A percentile compares a stretch with the other conserved stretches of the same genome.
phyloP scores from a whole-genome alignment of 805 yeast genomes.

The Lipomyces starkeyi region DNA sequence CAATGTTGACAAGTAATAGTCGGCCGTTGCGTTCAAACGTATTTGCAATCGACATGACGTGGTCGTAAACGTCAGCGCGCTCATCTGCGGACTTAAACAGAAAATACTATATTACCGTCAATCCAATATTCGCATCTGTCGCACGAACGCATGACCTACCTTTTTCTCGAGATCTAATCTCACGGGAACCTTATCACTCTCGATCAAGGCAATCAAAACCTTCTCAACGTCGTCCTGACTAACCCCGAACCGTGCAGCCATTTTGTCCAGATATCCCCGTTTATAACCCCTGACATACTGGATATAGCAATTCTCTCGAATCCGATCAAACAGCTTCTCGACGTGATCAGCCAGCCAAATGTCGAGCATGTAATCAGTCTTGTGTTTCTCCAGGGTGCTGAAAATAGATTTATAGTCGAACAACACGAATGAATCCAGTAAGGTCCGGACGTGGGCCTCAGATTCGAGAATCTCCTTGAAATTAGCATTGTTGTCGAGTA shows the following conservation, averaged over 20 bases:
- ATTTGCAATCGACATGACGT: conserved; percentile 20
- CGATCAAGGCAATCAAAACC: conserved; percentile 22
- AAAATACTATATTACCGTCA: conserved; percentile 11
- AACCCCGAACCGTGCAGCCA: conserved; percentile 35
- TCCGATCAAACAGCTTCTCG: conserved; percentile 17
- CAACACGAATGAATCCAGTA: conserved; percentile 32
- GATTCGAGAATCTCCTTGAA: conserved; percentile 30
- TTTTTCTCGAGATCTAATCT: conserved; percentile 31
- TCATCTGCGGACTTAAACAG: conserved; percentile 25
- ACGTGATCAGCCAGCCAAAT: conserved; percentile 33
- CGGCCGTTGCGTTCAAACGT: conserved; percentile 31
- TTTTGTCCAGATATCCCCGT: conserved; percentile 26
- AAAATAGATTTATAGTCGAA: conserved; percentile 25
- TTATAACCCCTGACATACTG: conserved; percentile 35
- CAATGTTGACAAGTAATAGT: conserved; percentile 26
- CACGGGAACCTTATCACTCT: conserved; percentile 17
- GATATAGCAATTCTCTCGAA: conserved; percentile 35
- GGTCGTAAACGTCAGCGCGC: conserved; percentile 28
- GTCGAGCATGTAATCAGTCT: conserved; percentile 30
- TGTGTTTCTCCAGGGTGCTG: conserved; percentile 22
- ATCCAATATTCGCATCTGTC: background rate
- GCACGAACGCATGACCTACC: background rate
- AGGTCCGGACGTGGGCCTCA: conserved; percentile 28
- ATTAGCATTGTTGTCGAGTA: conserved; percentile 25
- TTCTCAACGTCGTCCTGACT: conserved; percentile 19